Evolutionary conservation across 352 stramenopile genomes (phyloP).

Genomic region (Saprolegnia diclina): DNA sequence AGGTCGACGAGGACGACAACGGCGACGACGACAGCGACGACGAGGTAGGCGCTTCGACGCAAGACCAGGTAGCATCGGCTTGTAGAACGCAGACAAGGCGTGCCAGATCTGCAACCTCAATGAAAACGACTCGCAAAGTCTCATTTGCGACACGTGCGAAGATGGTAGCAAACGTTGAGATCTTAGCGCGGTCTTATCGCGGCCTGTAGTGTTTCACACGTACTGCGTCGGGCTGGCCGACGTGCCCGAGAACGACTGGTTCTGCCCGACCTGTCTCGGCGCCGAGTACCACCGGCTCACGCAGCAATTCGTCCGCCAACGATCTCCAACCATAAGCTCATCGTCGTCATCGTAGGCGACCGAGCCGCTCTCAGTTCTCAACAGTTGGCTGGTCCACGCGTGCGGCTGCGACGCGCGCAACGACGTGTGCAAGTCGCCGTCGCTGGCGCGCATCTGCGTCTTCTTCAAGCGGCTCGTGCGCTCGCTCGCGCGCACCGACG

Average conservation of each 20-base stretch:
- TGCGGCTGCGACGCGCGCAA: conserved; percentile 6
- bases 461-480: conserved; percentile 18
- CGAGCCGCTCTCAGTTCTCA: background rate
- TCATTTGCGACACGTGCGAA: conserved; percentile 19
- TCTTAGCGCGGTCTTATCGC: background rate
- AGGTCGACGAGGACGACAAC: background rate
- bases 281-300: background rate
- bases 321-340: background rate
- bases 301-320: conserved; percentile 1
- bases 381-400: conserved; percentile 6
- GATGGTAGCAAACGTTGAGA: too few relatives aligned
- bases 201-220: conserved; percentile 24
- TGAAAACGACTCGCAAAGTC: conserved; percentile 13
- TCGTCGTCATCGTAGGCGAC: background rate
- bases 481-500: background rate
- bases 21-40: conserved; percentile 17
- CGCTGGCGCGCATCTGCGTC: background rate
- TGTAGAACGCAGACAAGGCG: conserved; percentile 2
- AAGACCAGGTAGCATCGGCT: too few relatives aligned
- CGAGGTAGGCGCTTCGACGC: background rate
- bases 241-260: conserved; percentile 23
- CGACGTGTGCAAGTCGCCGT: background rate
- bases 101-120: conserved; percentile 12
- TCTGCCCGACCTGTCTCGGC: conserved; percentile 15
- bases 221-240: conserved; percentile 18